Evolutionary conservation across 306 rosid genomes (phyloP).

Genomic region (Arachis stenosperma): DNA sequence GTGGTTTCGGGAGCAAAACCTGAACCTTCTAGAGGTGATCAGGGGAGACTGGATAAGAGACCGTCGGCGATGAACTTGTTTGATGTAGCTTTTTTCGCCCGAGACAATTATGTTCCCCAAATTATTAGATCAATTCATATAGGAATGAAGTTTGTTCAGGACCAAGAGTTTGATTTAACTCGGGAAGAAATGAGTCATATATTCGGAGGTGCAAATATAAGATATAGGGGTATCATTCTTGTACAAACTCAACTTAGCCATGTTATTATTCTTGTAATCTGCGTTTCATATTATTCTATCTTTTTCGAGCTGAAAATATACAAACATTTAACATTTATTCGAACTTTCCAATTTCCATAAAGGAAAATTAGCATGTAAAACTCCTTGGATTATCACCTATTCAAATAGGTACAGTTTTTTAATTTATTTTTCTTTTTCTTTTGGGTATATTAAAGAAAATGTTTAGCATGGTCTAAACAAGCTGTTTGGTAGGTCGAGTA

Average conservation of each 20-base stretch:
- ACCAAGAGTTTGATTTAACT: conserved; percentile 38
- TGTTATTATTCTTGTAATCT: background rate
- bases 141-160: conserved; percentile 25
- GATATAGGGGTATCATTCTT: conserved; percentile 13
- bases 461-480: conserved; percentile 15
- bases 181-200: conserved; percentile 29
- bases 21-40: conserved; percentile 37
- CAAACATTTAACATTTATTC: too few species aligned
- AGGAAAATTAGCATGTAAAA: too few species aligned
- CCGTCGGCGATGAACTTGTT: conserved; percentile 11
- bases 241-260: conserved; percentile 27
- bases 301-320: too few species aligned
- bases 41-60: conserved; percentile 23
- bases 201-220: conserved; percentile 33
- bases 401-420: too few species aligned
- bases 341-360: too few species aligned
- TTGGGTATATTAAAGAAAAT: background rate
- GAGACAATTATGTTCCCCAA: conserved; percentile 10
- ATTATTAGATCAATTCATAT: conserved; percentile 31
- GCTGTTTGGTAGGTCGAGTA: too few species aligned
- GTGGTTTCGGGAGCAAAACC: conserved; percentile 83
- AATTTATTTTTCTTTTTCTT: too few species aligned
- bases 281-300: background rate
- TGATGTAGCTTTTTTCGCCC: conserved; percentile 18
- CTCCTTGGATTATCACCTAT: too few species aligned